A percentile compares a stretch with the other conserved stretches of the same genome.
Evolutionary conservation across 768 basidiomycete genomes (phyloP).

Genomic region (Boletales sp.): DNA sequence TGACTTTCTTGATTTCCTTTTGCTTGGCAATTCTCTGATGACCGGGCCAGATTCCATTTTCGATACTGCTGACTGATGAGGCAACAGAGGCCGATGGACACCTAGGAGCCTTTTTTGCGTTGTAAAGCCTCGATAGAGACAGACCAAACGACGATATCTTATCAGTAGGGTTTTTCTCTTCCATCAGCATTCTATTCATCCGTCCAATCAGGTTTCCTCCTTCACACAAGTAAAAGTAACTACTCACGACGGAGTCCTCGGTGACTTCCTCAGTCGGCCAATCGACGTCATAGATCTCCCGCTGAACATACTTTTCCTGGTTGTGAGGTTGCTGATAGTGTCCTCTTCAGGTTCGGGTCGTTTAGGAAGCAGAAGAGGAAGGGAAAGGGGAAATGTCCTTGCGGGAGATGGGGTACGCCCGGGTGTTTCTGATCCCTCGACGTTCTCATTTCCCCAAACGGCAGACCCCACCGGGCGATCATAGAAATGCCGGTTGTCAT

Average conservation of each 20-base stretch:
- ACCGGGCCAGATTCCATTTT: conserved; percentile 21
- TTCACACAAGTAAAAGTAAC: background rate
- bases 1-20: conserved; percentile 20
- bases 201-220: background rate
- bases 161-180: conserved; percentile 35
- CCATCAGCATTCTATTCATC: conserved; percentile 26
- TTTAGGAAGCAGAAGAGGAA: conserved; percentile 12
- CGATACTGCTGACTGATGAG: conserved; percentile 24
- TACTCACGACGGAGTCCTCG: conserved; percentile 62
- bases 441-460: conserved; percentile 15
- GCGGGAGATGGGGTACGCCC: conserved; percentile 25
- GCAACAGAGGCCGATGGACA: conserved; percentile 39
- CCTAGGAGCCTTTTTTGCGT: conserved; percentile 40
- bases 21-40: conserved; percentile 1
- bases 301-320: conserved; percentile 73
- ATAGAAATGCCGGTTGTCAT: conserved; percentile 53
- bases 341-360: conserved; percentile 28
- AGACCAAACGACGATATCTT: conserved; percentile 48
- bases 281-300: conserved; percentile 55
- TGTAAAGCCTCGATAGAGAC: conserved; percentile 39
- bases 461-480: conserved; percentile 44
- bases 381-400: background rate
- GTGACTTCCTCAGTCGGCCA: conserved; percentile 73
- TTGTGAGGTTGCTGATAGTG: conserved; percentile 6
- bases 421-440: conserved; percentile 1